Evolutionary conservation across 805 yeast species (phyloP).

Genomic region (Yamadazyma laniorum): DNA sequence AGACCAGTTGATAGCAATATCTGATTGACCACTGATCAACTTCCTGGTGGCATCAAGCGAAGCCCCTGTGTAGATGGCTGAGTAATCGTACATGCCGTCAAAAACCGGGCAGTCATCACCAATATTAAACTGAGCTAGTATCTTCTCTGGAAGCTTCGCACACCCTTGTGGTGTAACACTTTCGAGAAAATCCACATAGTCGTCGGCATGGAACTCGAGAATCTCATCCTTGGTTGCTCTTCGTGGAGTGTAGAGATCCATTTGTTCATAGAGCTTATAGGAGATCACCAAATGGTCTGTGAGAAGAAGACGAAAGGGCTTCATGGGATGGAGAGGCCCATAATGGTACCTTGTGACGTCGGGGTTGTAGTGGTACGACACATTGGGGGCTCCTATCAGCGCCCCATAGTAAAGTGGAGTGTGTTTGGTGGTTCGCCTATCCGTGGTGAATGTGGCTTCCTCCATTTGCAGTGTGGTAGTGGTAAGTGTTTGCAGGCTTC

Average conservation of each 20-base stretch:
- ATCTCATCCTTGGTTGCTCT: constrained; percentile 81
- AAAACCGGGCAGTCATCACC: constrained; percentile 95
- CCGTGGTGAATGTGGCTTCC: constrained; percentile 28
- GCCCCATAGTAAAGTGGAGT: constrained; percentile 32
- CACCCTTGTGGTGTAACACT: constrained; percentile 74
- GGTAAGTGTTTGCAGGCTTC: no score
- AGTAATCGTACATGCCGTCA: constrained; percentile 91
- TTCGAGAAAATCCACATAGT: constrained; percentile 75
- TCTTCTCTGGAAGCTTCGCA: constrained; percentile 52
- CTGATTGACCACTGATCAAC: constrained; percentile 80
- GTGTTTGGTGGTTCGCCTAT: constrained; percentile 30
- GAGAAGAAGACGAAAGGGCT: constrained; percentile 89
- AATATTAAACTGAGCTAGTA: constrained; percentile 72
- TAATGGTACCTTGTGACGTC: constrained; percentile 79
- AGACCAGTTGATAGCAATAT: constrained; percentile 93
- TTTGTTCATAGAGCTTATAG: constrained; percentile 80
- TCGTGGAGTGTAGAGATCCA: constrained; percentile 87
- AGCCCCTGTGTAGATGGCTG: constrained; percentile 88
- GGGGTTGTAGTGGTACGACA: constrained; percentile 86
- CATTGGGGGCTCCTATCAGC: constrained; percentile 45
- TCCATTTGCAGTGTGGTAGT: neutral
- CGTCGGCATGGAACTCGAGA: constrained; percentile 79
- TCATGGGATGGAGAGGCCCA: constrained; percentile 97
- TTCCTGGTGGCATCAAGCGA: constrained; percentile 90
- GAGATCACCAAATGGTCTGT: constrained; percentile 88